Evolutionary conservation across 2,329 filamentous ascomycete genomes (phyloP).

Genomic region (Nemania sp.): DNA sequence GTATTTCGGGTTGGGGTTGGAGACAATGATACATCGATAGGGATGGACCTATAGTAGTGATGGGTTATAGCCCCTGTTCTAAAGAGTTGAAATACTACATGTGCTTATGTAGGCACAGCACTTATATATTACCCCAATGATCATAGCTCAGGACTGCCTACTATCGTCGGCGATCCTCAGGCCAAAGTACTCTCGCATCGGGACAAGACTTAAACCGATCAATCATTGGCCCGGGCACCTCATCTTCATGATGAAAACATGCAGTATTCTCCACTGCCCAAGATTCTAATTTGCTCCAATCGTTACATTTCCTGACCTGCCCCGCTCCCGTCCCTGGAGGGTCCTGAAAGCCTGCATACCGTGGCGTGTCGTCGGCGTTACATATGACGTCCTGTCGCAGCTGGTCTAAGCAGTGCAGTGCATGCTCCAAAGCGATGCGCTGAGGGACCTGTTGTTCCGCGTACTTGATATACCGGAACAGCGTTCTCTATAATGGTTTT

Average conservation of each 20-base stretch:
- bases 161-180: too few species aligned
- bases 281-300: conserved; percentile 6
- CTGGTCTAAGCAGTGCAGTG: conserved; percentile 14
- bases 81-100: too few species aligned
- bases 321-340: neutral
- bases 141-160: too few species aligned
- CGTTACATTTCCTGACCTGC: conserved; percentile 10
- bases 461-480: conserved; percentile 12
- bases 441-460: neutral
- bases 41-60: too few species aligned
- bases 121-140: too few species aligned
- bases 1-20: too few species aligned
- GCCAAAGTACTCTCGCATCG: conserved; percentile 6
- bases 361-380: conserved; percentile 17
- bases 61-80: too few species aligned
- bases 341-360: conserved; percentile 1
- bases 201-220: conserved; percentile 10
- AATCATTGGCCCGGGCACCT: conserved; percentile 1
- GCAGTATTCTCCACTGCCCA: conserved; percentile 7
- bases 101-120: too few species aligned
- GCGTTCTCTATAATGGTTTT: neutral
- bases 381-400: conserved; percentile 12
- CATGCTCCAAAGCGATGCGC: conserved; percentile 1
- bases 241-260: conserved; percentile 1
- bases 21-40: too few species aligned